A percentile compares a stretch with the other conserved stretches of the same genome.
Evolutionary conservation across 2,329 filamentous ascomycete species (phyloP).

Genomic region (Claviceps pusilla): DNA sequence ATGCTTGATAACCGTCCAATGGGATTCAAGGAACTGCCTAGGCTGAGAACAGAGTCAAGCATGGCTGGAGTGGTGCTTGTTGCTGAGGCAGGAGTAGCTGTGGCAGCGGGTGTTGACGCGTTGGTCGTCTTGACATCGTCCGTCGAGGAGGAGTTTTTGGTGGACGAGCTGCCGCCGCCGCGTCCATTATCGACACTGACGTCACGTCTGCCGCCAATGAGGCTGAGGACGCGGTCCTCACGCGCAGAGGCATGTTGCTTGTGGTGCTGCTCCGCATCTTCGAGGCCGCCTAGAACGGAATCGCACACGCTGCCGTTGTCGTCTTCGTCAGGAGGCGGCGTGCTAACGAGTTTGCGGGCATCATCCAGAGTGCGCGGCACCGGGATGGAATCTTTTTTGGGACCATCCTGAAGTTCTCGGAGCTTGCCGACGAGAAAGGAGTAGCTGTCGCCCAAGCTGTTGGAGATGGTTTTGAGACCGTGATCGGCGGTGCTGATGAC

Average conservation of each 20-base stretch:
- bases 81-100: constrained; percentile 20
- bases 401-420: constrained; percentile 48
- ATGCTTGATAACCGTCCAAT: constrained; percentile 65
- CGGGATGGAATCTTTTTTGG: constrained; percentile 31
- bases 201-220: constrained; percentile 63
- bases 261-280: constrained; percentile 17
- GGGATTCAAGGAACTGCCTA: constrained; percentile 70
- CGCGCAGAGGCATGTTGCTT: constrained; percentile 18
- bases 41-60: constrained; percentile 66
- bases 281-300: constrained; percentile 28
- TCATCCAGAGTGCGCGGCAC: constrained; percentile 88
- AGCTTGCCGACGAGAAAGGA: constrained; percentile 83
- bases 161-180: constrained; percentile 53
- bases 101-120: constrained; percentile 9
- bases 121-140: constrained; percentile 20
- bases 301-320: constrained; percentile 45
- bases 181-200: constrained; percentile 60
- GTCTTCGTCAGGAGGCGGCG: constrained; percentile 48
- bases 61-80: constrained; percentile 42
- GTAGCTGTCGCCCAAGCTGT: constrained; percentile 79
- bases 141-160: constrained; percentile 40
- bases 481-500: constrained; percentile 83
- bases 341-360: constrained; percentile 73
- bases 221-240: constrained; percentile 53
- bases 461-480: constrained; percentile 80